Base-by-base conservation (phyloP, 352 stramenopile species). In the Phytophthora hybrid region DNA sequence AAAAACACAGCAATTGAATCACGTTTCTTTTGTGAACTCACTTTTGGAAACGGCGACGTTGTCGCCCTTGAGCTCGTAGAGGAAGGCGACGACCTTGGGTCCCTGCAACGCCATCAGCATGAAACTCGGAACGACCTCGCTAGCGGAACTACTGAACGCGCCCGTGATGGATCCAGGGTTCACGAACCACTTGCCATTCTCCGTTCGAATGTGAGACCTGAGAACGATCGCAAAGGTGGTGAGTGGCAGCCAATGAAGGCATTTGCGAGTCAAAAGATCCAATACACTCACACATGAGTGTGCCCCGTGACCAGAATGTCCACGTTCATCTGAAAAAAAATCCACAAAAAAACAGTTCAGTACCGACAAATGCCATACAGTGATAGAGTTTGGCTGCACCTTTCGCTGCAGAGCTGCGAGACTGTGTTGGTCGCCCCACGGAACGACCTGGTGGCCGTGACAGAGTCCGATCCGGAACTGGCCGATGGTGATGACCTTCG, bases 51-150 rank as follows among this genome's bases (percentile, higher is more conserved):
- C 90, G 16, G 91, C 87, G 29, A 95, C 89, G 62, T 91, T 89
- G 61, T 91, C 91, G 14, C 69, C 81, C 55, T 93, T 91, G 61
- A 98, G 84, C 73, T 98, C 93, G 79, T 99, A 99, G 1, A 99
- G 88, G 79, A 99, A 99, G 47, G 94, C 97, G 3, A 99, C 97
- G 41, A 99, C 91, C 76, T 99, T 99, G 44, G 69, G 71, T 1
- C 95, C 97, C 74, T 99, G 97, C 56, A 99, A 89, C n/a, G 97
- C 98, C 78, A 99, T 93, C 62, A 99, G 89, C 76, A 99, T 98
- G 71, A 99, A 99, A 52, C 96, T 99, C 21, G 98, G 97, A 37
- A 87, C 89, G 11, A 97, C 84, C 41, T 96, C 81, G 66, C 77
- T 88, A 1, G 82, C 73, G 21, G 88, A 78, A 49, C 91, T 89